Conservation (phyloP, 2,329 filamentous ascomycete species). For the Diaporthe helianthi region DNA sequence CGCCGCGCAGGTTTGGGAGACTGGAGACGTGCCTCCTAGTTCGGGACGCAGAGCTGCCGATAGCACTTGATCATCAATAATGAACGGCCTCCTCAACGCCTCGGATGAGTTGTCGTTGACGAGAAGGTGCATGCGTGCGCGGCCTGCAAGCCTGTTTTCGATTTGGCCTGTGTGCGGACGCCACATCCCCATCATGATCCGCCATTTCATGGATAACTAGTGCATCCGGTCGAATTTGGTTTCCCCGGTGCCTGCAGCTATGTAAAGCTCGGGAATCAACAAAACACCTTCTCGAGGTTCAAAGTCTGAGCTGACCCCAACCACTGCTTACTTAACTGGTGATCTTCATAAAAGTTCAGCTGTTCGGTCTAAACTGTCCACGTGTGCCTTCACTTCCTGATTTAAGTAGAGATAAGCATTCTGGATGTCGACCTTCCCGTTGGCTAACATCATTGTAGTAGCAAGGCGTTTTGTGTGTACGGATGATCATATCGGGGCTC, state of each 20-base stretch:
- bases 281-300: background rate
- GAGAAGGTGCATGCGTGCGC: background rate
- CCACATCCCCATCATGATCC: background rate
- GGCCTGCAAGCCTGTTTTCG: background rate
- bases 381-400: background rate
- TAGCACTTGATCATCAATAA: background rate
- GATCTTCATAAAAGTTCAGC: background rate
- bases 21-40: slow-evolving; percentile 57
- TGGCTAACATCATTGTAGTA: background rate
- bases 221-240: background rate
- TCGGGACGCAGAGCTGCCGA: slow-evolving; percentile 41
- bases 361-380: background rate
- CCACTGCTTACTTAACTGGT: background rate
- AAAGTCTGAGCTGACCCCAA: background rate
- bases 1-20: slow-evolving; percentile 53
- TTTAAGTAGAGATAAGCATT: background rate
- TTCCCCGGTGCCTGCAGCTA: background rate
- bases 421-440: background rate
- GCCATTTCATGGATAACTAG: background rate
- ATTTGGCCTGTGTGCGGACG: background rate
- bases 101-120: background rate
- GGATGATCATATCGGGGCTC: no score
- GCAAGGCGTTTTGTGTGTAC: background rate
- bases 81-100: background rate
- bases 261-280: background rate